phyloP scores from a whole-genome alignment of 1,139 yeast species.

The Groenewaldozyma auringiensis region DNA sequence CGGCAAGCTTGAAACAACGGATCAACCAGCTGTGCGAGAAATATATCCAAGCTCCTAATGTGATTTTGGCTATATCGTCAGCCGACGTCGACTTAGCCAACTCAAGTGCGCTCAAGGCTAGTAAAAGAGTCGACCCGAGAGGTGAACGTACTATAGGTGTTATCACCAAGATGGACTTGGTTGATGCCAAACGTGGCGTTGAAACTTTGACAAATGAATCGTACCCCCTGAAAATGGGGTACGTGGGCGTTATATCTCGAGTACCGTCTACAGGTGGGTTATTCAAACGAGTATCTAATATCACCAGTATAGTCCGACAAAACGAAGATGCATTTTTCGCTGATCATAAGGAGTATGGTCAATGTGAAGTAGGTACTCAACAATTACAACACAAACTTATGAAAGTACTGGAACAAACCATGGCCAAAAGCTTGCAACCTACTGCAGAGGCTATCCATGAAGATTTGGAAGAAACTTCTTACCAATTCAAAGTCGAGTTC shows the following conservation, averaged over 20 bases:
- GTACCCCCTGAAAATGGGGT: constrained; percentile 91
- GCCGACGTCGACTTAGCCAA: constrained; percentile 98
- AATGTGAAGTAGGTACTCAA: constrained; percentile 69
- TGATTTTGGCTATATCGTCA: constrained; percentile 90
- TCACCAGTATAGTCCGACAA: constrained; percentile 34
- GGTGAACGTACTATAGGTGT: constrained; percentile 97
- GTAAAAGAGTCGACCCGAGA: constrained; percentile 85
- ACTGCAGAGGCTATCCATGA: constrained; percentile 79
- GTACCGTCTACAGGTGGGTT: constrained; percentile 45
- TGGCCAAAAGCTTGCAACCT: constrained; percentile 85
- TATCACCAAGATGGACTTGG: constrained; percentile 85
- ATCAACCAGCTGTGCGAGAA: constrained; percentile 74
- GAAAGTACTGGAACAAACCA: constrained; percentile 78
- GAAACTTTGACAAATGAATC: constrained; percentile 63
- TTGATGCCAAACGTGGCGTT: constrained; percentile 66
- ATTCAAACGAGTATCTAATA: constrained; percentile 22
- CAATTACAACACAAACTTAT: constrained; percentile 72
- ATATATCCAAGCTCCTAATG: constrained; percentile 85
- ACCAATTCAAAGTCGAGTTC: constrained; percentile 91
- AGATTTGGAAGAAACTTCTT: constrained; percentile 88
- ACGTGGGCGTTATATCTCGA: constrained; percentile 91
- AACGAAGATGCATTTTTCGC: constrained; percentile 40
- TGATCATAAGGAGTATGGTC: constrained; percentile 53
- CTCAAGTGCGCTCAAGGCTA: constrained; percentile 87
- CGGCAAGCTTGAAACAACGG: constrained; percentile 67